Evolutionary conservation across 768 basidiomycete genomes (phyloP), one percentile per base, ranked within the genome.

Genomic region (Kwoniella sp.): DNA sequence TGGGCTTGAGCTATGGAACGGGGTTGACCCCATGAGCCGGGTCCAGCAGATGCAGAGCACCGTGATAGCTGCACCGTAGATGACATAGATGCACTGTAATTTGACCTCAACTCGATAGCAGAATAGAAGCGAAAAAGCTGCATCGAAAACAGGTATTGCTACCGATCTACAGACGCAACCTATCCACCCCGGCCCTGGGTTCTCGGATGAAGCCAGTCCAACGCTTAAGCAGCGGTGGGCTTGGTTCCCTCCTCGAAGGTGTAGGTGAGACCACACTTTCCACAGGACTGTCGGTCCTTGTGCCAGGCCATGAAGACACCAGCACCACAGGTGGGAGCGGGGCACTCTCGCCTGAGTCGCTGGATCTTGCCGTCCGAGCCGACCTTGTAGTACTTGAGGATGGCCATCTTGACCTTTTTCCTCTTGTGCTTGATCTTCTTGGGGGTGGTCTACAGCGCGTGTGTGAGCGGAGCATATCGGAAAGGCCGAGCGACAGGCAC

Each of bases 361-460:
- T 95, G 95, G 82, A 98, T 92, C 80, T 95, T 96, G 76, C 93
- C 95, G 68, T 98, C 93, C 39, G 91, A 92, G 79, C 96, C 93
- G 67, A 99, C 92, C 80, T 95, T 93, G 82, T 96, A 99, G 83
- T 95, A 99, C 80, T 98, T 98, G 77, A 99, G 81, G 79, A 98
- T 95, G 72, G 91, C 80, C 90, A 99, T 96, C 86, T 96, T 98
- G 81, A 93, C 89, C 82, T 96, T 95, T 83, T 98, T 96, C 78
- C 87, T 86, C 84, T 95, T 95, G 82, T 93, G 92, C 86, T 95
- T 98, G 83, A 95, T 84, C 83, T 96, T 96, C 83, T 93, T 95
- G 77, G 90, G 91, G 71, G 90, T 93, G 86, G 72, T 73, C 65
- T 69, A 45, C 39, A 15, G 14, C n/a, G n/a, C n/a, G n/a, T n/a